Conservation (phyloP, 1,284 basidiomycete genomes). For the Hypsizygus ulmarius region DNA sequence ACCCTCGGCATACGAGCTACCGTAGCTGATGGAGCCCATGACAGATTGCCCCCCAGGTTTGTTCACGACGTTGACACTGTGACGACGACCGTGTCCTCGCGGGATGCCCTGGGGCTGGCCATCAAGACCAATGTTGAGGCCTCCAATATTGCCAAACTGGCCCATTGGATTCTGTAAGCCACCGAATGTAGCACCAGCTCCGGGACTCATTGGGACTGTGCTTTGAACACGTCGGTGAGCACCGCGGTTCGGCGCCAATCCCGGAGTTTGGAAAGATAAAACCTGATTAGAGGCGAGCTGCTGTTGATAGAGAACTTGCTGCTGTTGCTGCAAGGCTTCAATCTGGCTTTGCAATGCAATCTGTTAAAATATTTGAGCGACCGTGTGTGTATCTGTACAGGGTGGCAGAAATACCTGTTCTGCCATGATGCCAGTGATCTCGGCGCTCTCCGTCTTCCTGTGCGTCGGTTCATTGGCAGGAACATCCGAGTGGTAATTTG, state of each 20-base stretch:
- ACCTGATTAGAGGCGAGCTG: slow-evolving; percentile 78
- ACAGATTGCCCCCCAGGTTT: slow-evolving; percentile 52
- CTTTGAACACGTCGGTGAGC: slow-evolving; percentile 90
- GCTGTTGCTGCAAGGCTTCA: slow-evolving; percentile 86
- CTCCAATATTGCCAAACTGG: slow-evolving; percentile 60
- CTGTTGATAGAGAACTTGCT: slow-evolving; percentile 83
- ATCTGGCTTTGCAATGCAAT: slow-evolving; percentile 89
- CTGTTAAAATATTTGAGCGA: slow-evolving; percentile 35
- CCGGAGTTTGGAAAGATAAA: slow-evolving; percentile 67
- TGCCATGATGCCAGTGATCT: slow-evolving; percentile 84
- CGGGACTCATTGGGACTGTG: slow-evolving; percentile 64
- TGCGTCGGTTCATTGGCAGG: slow-evolving; percentile 44
- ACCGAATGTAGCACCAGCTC: slow-evolving; percentile 41
- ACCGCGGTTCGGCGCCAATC: slow-evolving; percentile 61
- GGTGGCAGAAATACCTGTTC: slow-evolving; percentile 63
- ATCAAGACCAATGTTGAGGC: slow-evolving; percentile 61
- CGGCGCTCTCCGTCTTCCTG: slow-evolving; percentile 65
- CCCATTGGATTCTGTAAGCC: slow-evolving; percentile 60
- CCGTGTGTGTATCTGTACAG: not conserved
- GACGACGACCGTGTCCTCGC: slow-evolving; percentile 86
- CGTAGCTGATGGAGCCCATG: slow-evolving; percentile 52
- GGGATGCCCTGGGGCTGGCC: slow-evolving; percentile 63
- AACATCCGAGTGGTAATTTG: slow-evolving; percentile 36
- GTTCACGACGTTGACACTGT: slow-evolving; percentile 92
- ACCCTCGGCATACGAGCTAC: slow-evolving; percentile 50